Evolutionary conservation across 2,329 filamentous ascomycete species (phyloP).

Genomic region (Fusarium nelsonii): DNA sequence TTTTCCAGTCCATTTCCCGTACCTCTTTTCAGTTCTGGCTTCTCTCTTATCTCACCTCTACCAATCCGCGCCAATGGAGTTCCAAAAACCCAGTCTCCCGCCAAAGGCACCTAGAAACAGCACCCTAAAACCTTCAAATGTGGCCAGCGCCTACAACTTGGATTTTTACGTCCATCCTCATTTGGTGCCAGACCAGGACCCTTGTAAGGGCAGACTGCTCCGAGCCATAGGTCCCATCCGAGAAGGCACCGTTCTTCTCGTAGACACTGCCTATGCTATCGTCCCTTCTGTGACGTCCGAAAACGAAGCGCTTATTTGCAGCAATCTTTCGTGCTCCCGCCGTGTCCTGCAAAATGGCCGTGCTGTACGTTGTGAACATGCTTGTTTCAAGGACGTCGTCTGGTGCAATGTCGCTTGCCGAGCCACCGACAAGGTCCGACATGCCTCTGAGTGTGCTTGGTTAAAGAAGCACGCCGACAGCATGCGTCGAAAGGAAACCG

Average conservation of each 20-base stretch:
- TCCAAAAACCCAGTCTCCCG: slow-evolving; percentile 28
- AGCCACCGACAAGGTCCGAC: slow-evolving; percentile 36
- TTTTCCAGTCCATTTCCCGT: slow-evolving; percentile 11
- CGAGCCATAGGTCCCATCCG: slow-evolving; percentile 41
- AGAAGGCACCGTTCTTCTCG: slow-evolving; percentile 46
- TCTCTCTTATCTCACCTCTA: neutral
- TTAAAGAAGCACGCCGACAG: slow-evolving; percentile 33
- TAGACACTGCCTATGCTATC: slow-evolving; percentile 48
- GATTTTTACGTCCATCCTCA: slow-evolving; percentile 44
- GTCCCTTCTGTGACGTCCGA: slow-evolving; percentile 43
- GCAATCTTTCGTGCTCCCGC: slow-evolving; percentile 46
- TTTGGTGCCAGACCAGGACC: slow-evolving; percentile 43
- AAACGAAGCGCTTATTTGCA: slow-evolving; percentile 43
- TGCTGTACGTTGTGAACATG: slow-evolving; percentile 32
- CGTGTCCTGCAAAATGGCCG: slow-evolving; percentile 29
- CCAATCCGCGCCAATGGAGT: slow-evolving; percentile 29
- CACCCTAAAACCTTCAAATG: slow-evolving; percentile 21
- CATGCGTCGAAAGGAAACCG: slow-evolving; percentile 36
- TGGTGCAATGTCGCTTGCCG: slow-evolving; percentile 47
- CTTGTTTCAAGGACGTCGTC: slow-evolving; percentile 44
- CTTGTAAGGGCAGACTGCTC: slow-evolving; percentile 46
- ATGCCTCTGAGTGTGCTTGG: slow-evolving; percentile 48
- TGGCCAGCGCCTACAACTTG: slow-evolving; percentile 27
- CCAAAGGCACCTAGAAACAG: slow-evolving; percentile 25
- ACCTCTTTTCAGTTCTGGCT: neutral